Evolutionary conservation across 176 grass and related monocot genomes (phyloP).

Genomic region (Poa pratensis): DNA sequence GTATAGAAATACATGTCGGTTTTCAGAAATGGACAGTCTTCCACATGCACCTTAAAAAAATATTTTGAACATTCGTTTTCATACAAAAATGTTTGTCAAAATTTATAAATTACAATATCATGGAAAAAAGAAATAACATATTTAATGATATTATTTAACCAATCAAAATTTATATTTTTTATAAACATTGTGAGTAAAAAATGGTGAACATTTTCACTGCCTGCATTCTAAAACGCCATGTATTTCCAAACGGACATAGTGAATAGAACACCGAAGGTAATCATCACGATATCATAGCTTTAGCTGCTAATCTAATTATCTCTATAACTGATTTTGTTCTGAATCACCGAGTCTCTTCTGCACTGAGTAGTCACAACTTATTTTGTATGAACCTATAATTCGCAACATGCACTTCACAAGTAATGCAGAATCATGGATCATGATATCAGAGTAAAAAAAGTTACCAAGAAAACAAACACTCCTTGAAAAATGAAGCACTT

Average conservation of each 20-base stretch:
- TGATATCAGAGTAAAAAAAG: not conserved
- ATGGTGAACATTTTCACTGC: not conserved
- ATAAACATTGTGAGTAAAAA: not conserved
- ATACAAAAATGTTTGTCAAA: not conserved
- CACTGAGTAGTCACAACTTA: not conserved
- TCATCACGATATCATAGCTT: not conserved
- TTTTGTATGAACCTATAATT: not conserved
- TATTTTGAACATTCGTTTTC: not conserved
- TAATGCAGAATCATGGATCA: not conserved
- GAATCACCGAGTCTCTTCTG: not conserved
- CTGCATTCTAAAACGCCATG: not conserved
- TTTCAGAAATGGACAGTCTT: not conserved
- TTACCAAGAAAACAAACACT: not conserved
- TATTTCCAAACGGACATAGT: not conserved
- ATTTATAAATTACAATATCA: not conserved
- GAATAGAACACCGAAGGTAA: slow-evolving; percentile 2
- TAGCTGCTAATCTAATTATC: not conserved
- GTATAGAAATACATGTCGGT: not conserved
- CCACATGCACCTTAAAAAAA: not conserved
- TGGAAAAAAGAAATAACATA: not conserved
- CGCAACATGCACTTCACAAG: not conserved
- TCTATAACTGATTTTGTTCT: not conserved
- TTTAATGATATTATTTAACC: not conserved
- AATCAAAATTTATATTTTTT: not conserved
- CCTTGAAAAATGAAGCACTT: slow-evolving; percentile 17